A percentile compares a stretch with the other conserved stretches of the same genome.
These are phyloP conservation scores for Podospora bellae-mahoneyi DNA, from an alignment of 495 filamentous ascomycete species.

Conservation along the genomic window DNA sequence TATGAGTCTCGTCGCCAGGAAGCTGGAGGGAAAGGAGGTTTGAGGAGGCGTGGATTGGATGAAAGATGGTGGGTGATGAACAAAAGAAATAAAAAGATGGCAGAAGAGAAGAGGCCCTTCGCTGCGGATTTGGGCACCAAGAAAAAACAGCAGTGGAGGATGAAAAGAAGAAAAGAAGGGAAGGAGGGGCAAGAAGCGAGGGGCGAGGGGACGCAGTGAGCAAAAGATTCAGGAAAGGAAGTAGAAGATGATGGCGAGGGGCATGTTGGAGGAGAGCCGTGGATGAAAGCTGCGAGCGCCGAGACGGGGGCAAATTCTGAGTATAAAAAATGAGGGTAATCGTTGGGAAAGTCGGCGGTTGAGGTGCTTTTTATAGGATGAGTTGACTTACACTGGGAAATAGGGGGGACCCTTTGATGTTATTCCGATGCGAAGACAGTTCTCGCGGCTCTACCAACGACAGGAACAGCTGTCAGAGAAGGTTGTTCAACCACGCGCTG, in stretches of 20 bases:
- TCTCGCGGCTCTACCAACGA: slow-evolving; percentile 20
- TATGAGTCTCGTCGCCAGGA: background rate
- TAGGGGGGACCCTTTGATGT: slow-evolving; percentile 10
- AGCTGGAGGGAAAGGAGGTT: background rate
- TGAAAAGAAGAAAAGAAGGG: slow-evolving; percentile 4
- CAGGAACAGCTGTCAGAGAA: background rate
- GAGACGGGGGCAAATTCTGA: background rate
- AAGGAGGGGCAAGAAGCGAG: background rate
- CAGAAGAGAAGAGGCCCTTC: background rate
- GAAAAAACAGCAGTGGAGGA: background rate
- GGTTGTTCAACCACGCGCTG: background rate
- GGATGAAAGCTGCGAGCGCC: background rate
- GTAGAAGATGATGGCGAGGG: background rate
- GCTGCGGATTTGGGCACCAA: background rate
- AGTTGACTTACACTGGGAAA: slow-evolving; percentile 25
- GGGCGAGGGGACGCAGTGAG: background rate
- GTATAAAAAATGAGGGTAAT: background rate
- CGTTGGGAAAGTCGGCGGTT: background rate
- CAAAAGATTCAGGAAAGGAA: background rate
- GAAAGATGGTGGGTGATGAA: too few relatives aligned
- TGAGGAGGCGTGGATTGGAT: background rate
- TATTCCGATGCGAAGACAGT: slow-evolving; percentile 17
- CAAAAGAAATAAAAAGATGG: background rate
- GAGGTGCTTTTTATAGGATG: background rate
- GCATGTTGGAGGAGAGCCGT: background rate